Evolutionary conservation across 179 eudicot species (phyloP).

Genomic region (Beta lomatogona): DNA sequence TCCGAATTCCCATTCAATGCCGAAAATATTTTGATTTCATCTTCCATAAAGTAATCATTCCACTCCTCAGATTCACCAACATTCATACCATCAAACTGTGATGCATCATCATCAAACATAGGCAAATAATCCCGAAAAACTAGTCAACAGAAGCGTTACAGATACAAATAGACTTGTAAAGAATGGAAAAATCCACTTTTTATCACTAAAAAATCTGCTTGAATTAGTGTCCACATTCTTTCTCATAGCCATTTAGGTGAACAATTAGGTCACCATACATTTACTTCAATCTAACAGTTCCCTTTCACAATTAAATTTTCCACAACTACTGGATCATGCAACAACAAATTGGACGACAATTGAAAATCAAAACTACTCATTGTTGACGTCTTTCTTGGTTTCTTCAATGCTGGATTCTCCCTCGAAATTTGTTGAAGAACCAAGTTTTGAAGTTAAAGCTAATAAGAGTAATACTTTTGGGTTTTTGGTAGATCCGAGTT

Average conservation of each 20-base stretch:
- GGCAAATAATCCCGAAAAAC: conserved; percentile 52
- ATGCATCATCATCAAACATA: conserved; percentile 40
- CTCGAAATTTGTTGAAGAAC: no score
- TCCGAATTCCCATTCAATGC: conserved; percentile 23
- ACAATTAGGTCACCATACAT: conserved; percentile 15
- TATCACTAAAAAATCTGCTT: conserved; percentile 56
- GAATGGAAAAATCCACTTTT: conserved; percentile 70
- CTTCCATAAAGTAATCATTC: conserved; percentile 52
- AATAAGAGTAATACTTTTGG: no score
- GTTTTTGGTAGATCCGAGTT: no score
- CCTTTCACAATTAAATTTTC: no score
- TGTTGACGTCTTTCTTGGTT: no score
- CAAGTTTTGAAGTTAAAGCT: no score
- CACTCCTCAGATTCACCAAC: conserved; percentile 32
- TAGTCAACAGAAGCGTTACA: conserved; percentile 49
- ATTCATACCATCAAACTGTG: conserved; percentile 35
- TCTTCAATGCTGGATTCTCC: no score
- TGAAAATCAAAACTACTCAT: no score
- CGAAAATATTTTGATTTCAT: conserved; percentile 48
- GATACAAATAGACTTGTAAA: conserved; percentile 59
- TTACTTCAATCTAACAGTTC: neutral
- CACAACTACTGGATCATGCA: no score
- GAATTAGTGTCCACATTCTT: conserved; percentile 55
- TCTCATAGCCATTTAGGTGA: conserved; percentile 41
- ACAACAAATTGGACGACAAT: no score